These are phyloP conservation scores for Ustilaginoidea virens DNA, from an alignment of 2,329 filamentous ascomycete genomes.

Conservation along the genomic window DNA sequence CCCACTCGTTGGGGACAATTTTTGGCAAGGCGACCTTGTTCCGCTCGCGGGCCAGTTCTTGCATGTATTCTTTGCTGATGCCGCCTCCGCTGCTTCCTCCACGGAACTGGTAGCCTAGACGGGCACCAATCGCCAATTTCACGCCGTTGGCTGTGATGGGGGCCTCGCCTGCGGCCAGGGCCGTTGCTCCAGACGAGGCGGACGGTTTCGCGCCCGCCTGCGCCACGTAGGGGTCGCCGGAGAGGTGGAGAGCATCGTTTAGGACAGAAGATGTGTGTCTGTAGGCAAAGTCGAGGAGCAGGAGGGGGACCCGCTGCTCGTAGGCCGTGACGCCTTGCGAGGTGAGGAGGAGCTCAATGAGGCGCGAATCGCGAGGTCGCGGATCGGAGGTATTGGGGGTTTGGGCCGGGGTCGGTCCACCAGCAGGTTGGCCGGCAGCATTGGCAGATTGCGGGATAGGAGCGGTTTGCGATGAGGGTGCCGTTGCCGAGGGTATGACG, in stretches of 20 bases:
- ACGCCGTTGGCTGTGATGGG: constrained; percentile 51
- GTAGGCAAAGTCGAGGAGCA: constrained; percentile 78
- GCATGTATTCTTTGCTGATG: constrained; percentile 58
- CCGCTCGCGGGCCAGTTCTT: constrained; percentile 55
- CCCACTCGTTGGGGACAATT: constrained; percentile 50
- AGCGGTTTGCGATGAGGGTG: constrained; percentile 14
- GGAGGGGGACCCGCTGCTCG: constrained; percentile 67
- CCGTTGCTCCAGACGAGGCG: constrained; percentile 31
- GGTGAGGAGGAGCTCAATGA: constrained; percentile 65
- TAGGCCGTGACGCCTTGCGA: constrained; percentile 67
- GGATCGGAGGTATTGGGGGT: constrained; percentile 26
- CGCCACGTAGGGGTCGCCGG: constrained; percentile 50
- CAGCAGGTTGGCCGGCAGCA: constrained; percentile 11
- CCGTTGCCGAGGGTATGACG: constrained; percentile 23
- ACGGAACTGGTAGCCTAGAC: constrained; percentile 55
- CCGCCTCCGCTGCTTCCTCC: constrained; percentile 35
- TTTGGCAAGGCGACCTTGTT: constrained; percentile 52
- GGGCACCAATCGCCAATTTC: constrained; percentile 54
- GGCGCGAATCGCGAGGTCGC: constrained; percentile 62
- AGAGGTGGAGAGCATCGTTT: constrained; percentile 53
- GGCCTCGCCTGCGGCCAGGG: constrained; percentile 33
- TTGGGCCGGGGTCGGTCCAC: constrained; percentile 11
- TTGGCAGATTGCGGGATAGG: constrained; percentile 17
- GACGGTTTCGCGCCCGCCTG: constrained; percentile 38
- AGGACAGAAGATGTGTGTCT: constrained; percentile 61